A percentile compares a stretch with the other conserved stretches of the same genome.
These are phyloP conservation scores for Neofusicoccum parvum DNA, from an alignment of 2,329 filamentous ascomycete genomes.

Conservation along the genomic window DNA sequence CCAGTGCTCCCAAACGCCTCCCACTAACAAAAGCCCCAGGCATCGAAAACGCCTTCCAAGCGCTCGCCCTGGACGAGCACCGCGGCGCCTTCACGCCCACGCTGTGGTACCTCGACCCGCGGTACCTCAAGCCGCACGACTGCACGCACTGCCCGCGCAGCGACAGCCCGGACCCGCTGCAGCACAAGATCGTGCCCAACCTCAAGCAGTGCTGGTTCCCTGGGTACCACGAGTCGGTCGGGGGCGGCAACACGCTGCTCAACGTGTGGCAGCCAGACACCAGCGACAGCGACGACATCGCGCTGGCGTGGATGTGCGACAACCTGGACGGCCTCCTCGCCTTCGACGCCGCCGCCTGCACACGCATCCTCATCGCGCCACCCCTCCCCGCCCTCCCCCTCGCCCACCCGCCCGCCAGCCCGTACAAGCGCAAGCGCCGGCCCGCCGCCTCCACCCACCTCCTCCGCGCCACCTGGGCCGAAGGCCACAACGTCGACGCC, in stretches of 20 bases:
- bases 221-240: slow-evolving; percentile 34
- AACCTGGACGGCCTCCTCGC: background rate
- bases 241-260: background rate
- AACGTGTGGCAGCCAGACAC: background rate
- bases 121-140: too few species aligned
- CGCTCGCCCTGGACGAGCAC: slow-evolving; percentile 57
- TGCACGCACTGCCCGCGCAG: too few species aligned
- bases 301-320: background rate
- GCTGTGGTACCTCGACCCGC: slow-evolving; percentile 49
- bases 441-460: too few species aligned
- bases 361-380: too few species aligned
- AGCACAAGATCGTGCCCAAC: slow-evolving; percentile 12
- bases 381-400: too few species aligned
- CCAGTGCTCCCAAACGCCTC: too few species aligned
- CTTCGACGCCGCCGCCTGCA: background rate
- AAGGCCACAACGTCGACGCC: too few species aligned
- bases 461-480: too few species aligned
- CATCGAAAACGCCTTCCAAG: slow-evolving; percentile 59
- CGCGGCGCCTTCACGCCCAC: slow-evolving; percentile 55
- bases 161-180: too few species aligned
- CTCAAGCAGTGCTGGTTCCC: slow-evolving; percentile 60
- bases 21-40: background rate
- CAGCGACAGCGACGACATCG: background rate
- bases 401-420: background rate
- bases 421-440: background rate